Base-by-base conservation (phyloP, 306 rosid species). In the Trichosanthes cucumerina region DNA sequence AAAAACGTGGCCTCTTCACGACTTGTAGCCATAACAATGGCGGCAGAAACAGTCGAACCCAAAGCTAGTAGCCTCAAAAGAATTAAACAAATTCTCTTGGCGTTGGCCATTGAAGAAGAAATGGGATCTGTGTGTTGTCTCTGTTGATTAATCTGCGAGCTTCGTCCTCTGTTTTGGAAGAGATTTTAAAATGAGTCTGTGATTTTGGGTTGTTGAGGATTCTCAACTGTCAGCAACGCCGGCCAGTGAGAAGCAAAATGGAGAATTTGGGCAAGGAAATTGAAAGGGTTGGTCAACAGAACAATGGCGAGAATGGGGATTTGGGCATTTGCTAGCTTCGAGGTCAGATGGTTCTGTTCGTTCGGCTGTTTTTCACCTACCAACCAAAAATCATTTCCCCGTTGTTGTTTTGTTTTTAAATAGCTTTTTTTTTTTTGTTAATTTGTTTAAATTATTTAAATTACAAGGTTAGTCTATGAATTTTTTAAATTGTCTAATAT, bases 21-120 rank as follows among this genome's bases (percentile, higher is more conserved):
- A 84, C 96, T 93, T 2, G 97, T 85, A 21, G 82, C 93, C 98
- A 93, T 93, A 58, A 91, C 90, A 81, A 93, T 75, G 38, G 87
- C 89, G 0, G 92, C 88, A 7, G 90, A 79, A 82, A 93, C 78
- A 49, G 98, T 93, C 10, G 98, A 89, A 1, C 71, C 90, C 6
- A 90, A 82, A 23, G 96, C 98, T 80, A 87, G 26, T 38, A 91
- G 81, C 91, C 98, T 87, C 23, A 87, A 23, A 47, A 86, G 66
- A 43, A 93, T 85, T 53, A 70, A 85, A 81, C 83, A 79, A 10
- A 91, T 47, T 75, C 95, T 81, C 84, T 74, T 81, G 59, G 81
- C 43, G 75, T 86, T 88, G 36, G 80, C 84, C 88, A 84, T 87
- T 79, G 82, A 60, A 28, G 19, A 62, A 26, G 39, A 62, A 63